Percentiles rank a stretch among this genome's conserved stretches.
Evolutionary conservation across 2,329 filamentous ascomycete species (phyloP).

Genomic region (Exophiala calicioides): DNA sequence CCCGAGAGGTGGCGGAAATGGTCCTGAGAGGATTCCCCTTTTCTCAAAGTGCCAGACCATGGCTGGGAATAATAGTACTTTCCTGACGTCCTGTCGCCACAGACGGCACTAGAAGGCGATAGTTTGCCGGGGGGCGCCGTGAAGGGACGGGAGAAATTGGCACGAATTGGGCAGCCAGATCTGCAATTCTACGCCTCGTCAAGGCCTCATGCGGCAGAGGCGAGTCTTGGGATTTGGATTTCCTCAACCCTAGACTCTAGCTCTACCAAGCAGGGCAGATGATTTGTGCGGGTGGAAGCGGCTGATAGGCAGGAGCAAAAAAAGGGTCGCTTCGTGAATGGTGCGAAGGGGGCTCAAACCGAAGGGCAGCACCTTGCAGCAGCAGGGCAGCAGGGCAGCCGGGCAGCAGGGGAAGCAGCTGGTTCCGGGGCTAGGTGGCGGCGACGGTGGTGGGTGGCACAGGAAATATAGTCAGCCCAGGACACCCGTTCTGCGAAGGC

Average conservation of each 20-base stretch:
- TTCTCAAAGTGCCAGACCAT: conserved; percentile 12
- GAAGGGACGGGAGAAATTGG: conserved; percentile 5
- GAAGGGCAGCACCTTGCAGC: not conserved
- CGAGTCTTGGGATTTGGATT: not conserved
- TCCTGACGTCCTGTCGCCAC: not conserved
- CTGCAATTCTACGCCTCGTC: conserved; percentile 6
- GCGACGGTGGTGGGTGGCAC: no score
- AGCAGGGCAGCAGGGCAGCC: no score
- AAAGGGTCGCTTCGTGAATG: not conserved
- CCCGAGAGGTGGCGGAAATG: conserved; percentile 1
- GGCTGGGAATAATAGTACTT: no score
- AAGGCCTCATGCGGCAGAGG: not conserved
- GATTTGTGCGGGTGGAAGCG: conserved; percentile 1
- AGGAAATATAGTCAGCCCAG: no score
- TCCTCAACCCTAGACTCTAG: not conserved
- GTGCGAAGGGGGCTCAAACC: conserved; percentile 5
- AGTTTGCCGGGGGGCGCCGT: not conserved
- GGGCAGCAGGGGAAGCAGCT: no score
- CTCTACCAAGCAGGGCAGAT: no score
- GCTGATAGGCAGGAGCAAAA: not conserved
- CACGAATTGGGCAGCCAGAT: conserved; percentile 17
- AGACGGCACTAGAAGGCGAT: conserved; percentile 9
- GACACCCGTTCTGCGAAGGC: no score
- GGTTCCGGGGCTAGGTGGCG: no score
- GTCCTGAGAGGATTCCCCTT: not conserved